phyloP scores from a whole-genome alignment of 192 early-diverging fungal genomes.

The Piromyces finnis region DNA sequence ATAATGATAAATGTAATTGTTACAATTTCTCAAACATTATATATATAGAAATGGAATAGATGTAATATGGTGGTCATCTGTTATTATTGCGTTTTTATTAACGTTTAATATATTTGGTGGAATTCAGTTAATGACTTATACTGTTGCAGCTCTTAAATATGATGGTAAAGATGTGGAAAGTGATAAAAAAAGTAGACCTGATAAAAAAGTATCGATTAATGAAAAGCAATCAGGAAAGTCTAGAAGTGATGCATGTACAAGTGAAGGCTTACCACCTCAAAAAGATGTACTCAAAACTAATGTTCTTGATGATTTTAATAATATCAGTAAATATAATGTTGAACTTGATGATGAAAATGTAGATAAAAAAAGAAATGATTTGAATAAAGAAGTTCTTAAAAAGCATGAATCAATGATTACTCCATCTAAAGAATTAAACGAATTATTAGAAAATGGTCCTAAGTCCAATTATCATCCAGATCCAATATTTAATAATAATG shows the following conservation, averaged over 20 bases:
- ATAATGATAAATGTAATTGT: too few species aligned
- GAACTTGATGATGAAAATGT: neutral
- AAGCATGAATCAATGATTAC: neutral
- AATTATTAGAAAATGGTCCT: neutral
- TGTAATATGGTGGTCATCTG: neutral
- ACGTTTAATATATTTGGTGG: neutral
- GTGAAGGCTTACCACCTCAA: neutral
- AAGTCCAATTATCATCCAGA: neutral
- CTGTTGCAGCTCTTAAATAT: neutral
- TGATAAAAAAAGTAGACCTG: too few species aligned
- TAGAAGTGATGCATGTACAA: neutral
- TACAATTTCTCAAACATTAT: too few species aligned
- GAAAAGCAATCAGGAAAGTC: neutral
- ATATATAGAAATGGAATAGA: neutral
- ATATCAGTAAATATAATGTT: neutral
- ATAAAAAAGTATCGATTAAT: too few species aligned
- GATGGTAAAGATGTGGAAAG: neutral
- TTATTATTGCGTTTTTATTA: neutral
- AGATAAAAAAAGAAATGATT: neutral
- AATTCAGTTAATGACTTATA: neutral
- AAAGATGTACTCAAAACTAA: neutral
- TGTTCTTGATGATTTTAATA: neutral
- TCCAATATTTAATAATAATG: neutral
- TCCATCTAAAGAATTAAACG: neutral
- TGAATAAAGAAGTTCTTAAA: neutral